Evolutionary conservation across 768 basidiomycete species (phyloP), one percentile per base, ranked within the genome.

Genomic region (Amanita exitialis): DNA sequence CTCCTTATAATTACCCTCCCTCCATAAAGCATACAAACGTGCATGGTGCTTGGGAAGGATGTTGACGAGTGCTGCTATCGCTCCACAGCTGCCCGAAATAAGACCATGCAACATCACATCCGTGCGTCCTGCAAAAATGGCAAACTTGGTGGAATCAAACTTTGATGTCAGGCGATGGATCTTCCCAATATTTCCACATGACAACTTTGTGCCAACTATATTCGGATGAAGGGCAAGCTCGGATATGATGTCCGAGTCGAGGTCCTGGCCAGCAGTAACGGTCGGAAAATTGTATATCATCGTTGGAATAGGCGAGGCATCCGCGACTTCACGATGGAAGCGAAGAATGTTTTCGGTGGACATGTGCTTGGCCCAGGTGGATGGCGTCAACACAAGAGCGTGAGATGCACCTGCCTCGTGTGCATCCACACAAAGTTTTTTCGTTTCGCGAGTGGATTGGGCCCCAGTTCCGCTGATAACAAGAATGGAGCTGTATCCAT

Each of bases 201-300:
- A 91, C 20, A 93, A 73, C 66, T 87, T 92, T 46, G 78, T 81
- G 53, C 90, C 90, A 53, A 91, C 84, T 56, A 90, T 88, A 66
- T 92, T 91, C 5, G 86, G 86, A 62, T 90, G 89, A 41, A 75
- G 64, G 3, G 85, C 82, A 30, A 93, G 75, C 15, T 73, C 69
- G 45, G 72, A 72, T 58, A 94, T 75, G 46, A 76, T 74, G 63
- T 92, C 89, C 0, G 88, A 90, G 63, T 90, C 85, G 35, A 94
- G 78, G 61, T 94, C 86, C 54, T 86, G 77, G 12, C 90, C 89
- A 0, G 89, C 82, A 12, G 84, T 85, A 49, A 86, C 87, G 43
- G 70, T 73, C 38, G 90, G 86, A 68, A 90, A 91, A 67, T 92
- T 92, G 72, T 92, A 92, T 45, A 92, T 77, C 77, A 89, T 78